Evolutionary conservation across 1,284 basidiomycete genomes (phyloP), one percentile per base, ranked within the genome.

Genomic region (Ganoderma multipileum): DNA sequence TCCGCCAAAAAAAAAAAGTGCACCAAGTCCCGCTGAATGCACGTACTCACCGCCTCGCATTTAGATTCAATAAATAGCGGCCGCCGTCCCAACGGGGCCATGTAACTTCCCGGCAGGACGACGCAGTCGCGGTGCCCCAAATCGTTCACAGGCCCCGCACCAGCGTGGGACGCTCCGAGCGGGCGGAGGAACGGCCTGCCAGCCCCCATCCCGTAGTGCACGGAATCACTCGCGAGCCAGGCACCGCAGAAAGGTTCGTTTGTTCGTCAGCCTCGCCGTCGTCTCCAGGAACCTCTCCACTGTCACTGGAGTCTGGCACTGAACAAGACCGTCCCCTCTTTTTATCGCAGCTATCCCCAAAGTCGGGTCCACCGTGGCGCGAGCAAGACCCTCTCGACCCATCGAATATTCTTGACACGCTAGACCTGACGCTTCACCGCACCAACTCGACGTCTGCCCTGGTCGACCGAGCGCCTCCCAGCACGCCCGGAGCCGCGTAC

Each of bases 81-180:
- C 11, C 52, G 28, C 28, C 23, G 52, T 30, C 12, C 23, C 5
- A 16, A 30, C 26, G 16, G 14, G 16, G 28, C 52, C 52, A 54
- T 54, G 26, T 18, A 26, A 18, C 33, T 57, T 38, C 55, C 33
- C 16, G 55, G 23, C 33, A 5, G 20, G 33, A 38, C 55, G 55
- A 57, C 55, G 33, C 55, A 50, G 26, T n/a, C 50, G 23, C n/a
- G 6, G 20, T 42, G n/a, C 47, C 18, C 59, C 20, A 33, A 33
- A 28, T 33, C 50, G 39, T 44, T 55, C 65, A n/a, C 64, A 52
- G 33, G 36, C 44, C 23, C 8, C 16, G 14, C 64, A 18, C 16
- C 38, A 20, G 52, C 52, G 65, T 66, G 65, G 65, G 65, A 62
- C 52, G 59, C 52, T 62, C 65, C 65, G 60, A 54, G 52, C 60